Percentiles rank a stretch among this genome's conserved stretches.
Conservation (phyloP, 441 rosid species). For the Bruguiera hainesii region DNA sequence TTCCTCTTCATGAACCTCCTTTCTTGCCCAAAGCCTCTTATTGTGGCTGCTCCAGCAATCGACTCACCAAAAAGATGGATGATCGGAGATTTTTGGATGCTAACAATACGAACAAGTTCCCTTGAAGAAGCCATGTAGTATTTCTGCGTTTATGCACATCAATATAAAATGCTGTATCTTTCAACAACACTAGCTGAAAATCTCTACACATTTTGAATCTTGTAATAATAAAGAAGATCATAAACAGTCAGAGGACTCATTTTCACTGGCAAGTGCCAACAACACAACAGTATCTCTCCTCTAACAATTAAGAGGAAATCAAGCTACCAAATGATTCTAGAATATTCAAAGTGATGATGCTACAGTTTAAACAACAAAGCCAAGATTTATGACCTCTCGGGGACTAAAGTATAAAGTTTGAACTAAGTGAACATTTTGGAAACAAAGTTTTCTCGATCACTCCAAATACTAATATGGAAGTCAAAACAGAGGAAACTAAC, state of each 20-base stretch:
- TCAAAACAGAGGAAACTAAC: not conserved
- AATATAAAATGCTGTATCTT: slow-evolving; percentile 8
- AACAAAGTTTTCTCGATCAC: not conserved
- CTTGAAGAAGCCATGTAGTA: slow-evolving; percentile 99
- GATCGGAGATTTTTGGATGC: slow-evolving; percentile 98
- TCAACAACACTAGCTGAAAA: not conserved
- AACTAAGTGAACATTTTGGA: not conserved
- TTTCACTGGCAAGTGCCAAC: no score
- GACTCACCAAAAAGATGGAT: slow-evolving; percentile 98
- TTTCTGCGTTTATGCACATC: slow-evolving; percentile 55
- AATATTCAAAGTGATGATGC: no score
- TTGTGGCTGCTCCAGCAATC: slow-evolving; percentile 98
- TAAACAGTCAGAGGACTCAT: no score
- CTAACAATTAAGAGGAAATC: slow-evolving; percentile 8
- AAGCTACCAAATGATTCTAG: not conserved
- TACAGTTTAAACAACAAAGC: no score
- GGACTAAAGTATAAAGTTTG: no score
- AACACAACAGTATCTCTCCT: not conserved
- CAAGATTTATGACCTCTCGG: no score
- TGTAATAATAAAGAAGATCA: not conserved
- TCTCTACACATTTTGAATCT: slow-evolving; percentile 7
- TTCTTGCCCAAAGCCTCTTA: slow-evolving; percentile 99
- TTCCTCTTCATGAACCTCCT: slow-evolving; percentile 98
- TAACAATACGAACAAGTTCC: slow-evolving; percentile 97
- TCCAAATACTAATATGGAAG: not conserved